Percentiles rank a stretch among this genome's conserved stretches.
Conservation (phyloP, 1,284 basidiomycete genomes). For the Polyporus tsugae region DNA sequence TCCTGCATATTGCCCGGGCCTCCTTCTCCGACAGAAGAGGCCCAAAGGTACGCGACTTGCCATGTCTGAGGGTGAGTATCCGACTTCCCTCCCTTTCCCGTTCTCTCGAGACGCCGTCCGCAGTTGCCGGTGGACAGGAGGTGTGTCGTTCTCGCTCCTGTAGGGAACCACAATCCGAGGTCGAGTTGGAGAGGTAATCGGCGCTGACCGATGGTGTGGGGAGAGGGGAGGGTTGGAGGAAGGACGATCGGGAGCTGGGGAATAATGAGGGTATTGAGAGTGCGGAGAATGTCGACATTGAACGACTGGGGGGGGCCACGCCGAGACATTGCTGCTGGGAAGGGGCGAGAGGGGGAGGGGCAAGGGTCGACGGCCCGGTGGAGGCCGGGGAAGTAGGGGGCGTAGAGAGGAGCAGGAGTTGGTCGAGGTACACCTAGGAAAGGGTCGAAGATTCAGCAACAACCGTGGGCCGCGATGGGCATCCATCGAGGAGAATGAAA, state of each 20-base stretch:
- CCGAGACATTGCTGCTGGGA: constrained; percentile 3
- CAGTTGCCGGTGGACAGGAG: constrained; percentile 21
- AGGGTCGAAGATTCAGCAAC: constrained; percentile 7
- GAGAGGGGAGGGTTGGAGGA: constrained; percentile 28
- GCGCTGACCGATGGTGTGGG: constrained; percentile 30
- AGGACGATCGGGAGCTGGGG: constrained; percentile 35
- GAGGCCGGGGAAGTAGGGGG: constrained; percentile 10
- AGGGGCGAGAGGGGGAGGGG: constrained; percentile 24
- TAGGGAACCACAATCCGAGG: constrained; percentile 21
- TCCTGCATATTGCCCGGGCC: constrained; percentile 69
- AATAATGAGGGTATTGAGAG: constrained; percentile 38
- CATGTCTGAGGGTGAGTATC: constrained; percentile 38
- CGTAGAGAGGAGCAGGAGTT: constrained; percentile 37
- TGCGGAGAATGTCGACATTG: constrained; percentile 36
- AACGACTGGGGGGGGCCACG: constrained; percentile 23
- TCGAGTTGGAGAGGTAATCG: constrained; percentile 18
- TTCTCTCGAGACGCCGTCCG: constrained; percentile 25
- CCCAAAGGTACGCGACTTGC: constrained; percentile 43
- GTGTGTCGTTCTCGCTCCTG: constrained; percentile 29
- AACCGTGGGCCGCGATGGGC: background rate
- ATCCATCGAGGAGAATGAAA: background rate
- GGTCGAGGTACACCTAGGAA: constrained; percentile 45
- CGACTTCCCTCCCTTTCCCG: constrained; percentile 30
- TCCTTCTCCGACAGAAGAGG: constrained; percentile 60
- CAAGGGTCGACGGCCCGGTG: constrained; percentile 29